Evolutionary conservation across 805 yeast genomes (phyloP), one percentile per base, ranked within the genome.

Genomic region (Candida montana): DNA sequence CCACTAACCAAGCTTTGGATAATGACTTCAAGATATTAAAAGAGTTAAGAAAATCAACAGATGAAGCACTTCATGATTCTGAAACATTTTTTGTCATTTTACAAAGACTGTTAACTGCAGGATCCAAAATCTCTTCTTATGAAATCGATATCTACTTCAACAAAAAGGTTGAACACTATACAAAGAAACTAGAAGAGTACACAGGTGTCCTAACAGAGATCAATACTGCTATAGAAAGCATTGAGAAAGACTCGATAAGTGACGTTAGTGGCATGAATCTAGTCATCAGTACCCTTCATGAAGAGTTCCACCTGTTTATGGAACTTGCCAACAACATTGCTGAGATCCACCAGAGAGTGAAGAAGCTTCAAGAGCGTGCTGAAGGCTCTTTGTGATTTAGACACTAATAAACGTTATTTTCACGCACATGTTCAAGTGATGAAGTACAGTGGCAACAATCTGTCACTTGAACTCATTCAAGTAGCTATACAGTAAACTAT

Each of bases 311-410:
- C 33, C 63, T 83, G 40, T 84, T 82, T 60, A 80, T 83, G 79
- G 90, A 83, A 58, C 68, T 81, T 33, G 82, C 90, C 37, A 85
- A 83, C 57, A 73, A 77, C 31, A 72, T 82, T 56, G 90, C 91
- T 2, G 85, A 79, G 50, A 59, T 82, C 31, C 91, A 83, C 60
- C 79, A 75, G 49, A 66, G 65, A 38, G 72, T 72, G 5, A 71
- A 65, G 48, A 47, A 40, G 7, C 28, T 55, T 2, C 50, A 50
- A 29, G 59, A 55, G 28, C 46, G 49, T 31, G 36, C 49, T 5
- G 48, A 45, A 19, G 52, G 52, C 7, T 23, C 34, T 15, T 27
- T 49, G 7, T 48, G 26, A 33, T 17, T n/a, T 21, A 21, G n/a
- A n/a, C n/a, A 21, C 24, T 21, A 21, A 21, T 7, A 21, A 9